Evolutionary conservation across 495 filamentous ascomycete species (phyloP).

Genomic region (Beverwykella pulmonaria): DNA sequence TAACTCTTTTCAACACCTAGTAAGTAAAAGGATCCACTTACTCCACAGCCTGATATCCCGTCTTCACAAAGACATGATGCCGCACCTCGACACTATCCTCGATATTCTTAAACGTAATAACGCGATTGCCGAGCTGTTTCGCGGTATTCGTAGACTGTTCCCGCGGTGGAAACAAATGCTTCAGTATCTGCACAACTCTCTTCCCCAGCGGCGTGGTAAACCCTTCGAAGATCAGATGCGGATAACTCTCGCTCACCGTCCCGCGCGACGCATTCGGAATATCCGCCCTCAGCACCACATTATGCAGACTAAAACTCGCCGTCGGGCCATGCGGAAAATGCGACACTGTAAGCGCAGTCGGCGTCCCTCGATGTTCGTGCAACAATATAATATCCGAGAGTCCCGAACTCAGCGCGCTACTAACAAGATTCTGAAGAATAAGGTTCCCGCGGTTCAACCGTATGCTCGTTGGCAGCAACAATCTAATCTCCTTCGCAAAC

Average conservation of each 20-base stretch:
- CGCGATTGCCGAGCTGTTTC: conserved; percentile 71
- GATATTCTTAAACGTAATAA: conserved; percentile 80
- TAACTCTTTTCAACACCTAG: background rate
- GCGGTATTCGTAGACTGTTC: conserved; percentile 63
- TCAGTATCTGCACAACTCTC: conserved; percentile 84
- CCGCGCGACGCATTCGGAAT: conserved; percentile 85
- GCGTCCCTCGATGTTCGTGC: conserved; percentile 91
- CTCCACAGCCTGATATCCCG: conserved; percentile 81
- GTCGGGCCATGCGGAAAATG: conserved; percentile 95
- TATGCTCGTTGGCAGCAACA: conserved; percentile 88
- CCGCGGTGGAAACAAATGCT: conserved; percentile 92
- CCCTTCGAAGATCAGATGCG: conserved; percentile 92
- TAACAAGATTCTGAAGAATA: conserved; percentile 80
- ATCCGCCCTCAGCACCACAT: conserved; percentile 90
- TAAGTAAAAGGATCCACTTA: conserved; percentile 5
- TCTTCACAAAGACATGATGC: conserved; percentile 82
- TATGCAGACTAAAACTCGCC: conserved; percentile 86
- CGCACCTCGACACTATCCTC: conserved; percentile 90
- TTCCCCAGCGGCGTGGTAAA: conserved; percentile 83
- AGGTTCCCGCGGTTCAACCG: conserved; percentile 90
- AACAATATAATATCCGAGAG: conserved; percentile 66
- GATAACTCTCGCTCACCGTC: conserved; percentile 92
- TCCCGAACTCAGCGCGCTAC: conserved; percentile 73
- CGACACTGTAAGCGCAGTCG: conserved; percentile 85
- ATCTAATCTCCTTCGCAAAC: conserved; percentile 94